These are phyloP conservation scores for Microbotryum scabiosae DNA, from an alignment of 1,284 basidiomycete species.

Conservation along the genomic window DNA sequence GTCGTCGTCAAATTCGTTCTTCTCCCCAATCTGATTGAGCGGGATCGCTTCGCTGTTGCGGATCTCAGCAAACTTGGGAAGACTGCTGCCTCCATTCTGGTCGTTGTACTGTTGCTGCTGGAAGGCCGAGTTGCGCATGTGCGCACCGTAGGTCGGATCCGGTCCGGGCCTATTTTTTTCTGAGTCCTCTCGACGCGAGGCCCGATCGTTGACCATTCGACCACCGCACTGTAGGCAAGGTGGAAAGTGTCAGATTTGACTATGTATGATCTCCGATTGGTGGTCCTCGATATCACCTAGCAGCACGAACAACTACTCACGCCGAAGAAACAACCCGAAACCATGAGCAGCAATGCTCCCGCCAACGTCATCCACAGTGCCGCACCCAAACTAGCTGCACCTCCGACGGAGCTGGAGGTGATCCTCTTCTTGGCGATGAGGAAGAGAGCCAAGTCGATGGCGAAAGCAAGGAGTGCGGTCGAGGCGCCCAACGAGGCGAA, in stretches of 20 bases:
- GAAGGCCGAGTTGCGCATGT: constrained; percentile 19
- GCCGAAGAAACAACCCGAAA: constrained; percentile 34
- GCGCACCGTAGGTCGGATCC: constrained; percentile 13
- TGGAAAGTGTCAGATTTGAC: not conserved
- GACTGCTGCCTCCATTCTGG: not conserved
- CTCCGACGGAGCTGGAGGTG: constrained; percentile 17
- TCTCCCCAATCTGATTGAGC: constrained; percentile 6
- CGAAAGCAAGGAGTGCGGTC: constrained; percentile 31
- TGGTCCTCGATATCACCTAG: not conserved
- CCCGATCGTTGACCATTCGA: constrained; percentile 20
- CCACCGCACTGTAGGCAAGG: constrained; percentile 14
- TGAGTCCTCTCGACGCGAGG: constrained; percentile 9
- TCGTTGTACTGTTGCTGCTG: constrained; percentile 3
- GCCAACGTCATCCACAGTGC: constrained; percentile 34
- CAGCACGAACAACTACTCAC: constrained; percentile 1
- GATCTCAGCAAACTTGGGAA: constrained; percentile 12
- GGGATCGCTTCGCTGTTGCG: constrained; percentile 8
- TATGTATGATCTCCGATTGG: too few species aligned
- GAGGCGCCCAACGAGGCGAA: constrained; percentile 31
- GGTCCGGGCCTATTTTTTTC: constrained; percentile 12
- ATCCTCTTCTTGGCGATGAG: constrained; percentile 33
- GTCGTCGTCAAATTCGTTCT: constrained; percentile 5
- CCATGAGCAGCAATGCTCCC: constrained; percentile 22
- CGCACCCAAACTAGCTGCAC: constrained; percentile 25
- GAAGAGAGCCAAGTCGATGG: constrained; percentile 34